Conservation (phyloP, 768 basidiomycete species). For the Pleurotus salmoneostramineus region DNA sequence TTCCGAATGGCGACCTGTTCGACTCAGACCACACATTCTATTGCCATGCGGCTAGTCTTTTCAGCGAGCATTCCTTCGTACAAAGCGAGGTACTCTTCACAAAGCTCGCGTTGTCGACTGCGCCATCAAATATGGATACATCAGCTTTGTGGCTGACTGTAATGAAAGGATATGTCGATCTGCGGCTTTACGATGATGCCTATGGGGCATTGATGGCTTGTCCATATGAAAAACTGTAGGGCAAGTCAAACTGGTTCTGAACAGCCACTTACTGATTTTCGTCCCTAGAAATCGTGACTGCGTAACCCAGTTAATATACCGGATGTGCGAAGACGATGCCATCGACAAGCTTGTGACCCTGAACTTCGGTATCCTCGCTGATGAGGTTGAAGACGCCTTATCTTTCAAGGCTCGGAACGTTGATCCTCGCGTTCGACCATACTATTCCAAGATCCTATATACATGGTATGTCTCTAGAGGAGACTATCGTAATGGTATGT, state of each 20-base stretch:
- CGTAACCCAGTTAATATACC: slow-evolving; percentile 77
- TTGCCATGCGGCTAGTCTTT: slow-evolving; percentile 70
- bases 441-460: slow-evolving; percentile 90
- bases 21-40: slow-evolving; percentile 73
- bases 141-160: slow-evolving; percentile 77
- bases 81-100: slow-evolving; percentile 71
- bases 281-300: slow-evolving; percentile 72
- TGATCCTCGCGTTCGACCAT: slow-evolving; percentile 80
- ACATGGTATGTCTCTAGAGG: slow-evolving; percentile 87
- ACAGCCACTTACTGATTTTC: slow-evolving; percentile 6
- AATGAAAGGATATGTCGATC: slow-evolving; percentile 69
- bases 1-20: slow-evolving; percentile 53
- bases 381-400: slow-evolving; percentile 84
- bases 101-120: slow-evolving; percentile 74
- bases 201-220: slow-evolving; percentile 73
- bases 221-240: slow-evolving; percentile 75
- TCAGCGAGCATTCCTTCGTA: slow-evolving; percentile 53
- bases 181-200: slow-evolving; percentile 82
- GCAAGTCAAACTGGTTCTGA: slow-evolving; percentile 25
- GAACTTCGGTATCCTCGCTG: slow-evolving; percentile 80
- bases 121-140: slow-evolving; percentile 47
- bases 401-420: slow-evolving; percentile 93
- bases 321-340: slow-evolving; percentile 89
- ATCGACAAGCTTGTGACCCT: slow-evolving; percentile 75
- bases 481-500: slow-evolving; percentile 88